Evolutionary conservation across 768 basidiomycete species (phyloP).

Genomic region (Mycena galopus): DNA sequence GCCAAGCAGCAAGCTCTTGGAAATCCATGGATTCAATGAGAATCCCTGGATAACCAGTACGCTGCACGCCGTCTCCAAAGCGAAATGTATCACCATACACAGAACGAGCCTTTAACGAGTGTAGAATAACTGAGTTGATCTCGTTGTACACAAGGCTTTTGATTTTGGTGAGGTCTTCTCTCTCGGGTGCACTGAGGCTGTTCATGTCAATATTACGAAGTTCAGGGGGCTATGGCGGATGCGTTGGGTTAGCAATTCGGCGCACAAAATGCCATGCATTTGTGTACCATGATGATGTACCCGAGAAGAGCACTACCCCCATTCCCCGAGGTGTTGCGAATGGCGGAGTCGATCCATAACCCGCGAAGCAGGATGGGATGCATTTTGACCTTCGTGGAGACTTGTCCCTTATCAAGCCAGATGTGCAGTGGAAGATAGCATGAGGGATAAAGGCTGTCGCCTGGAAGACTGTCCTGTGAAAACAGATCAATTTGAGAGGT

Average conservation of each 20-base stretch:
- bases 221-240: neutral
- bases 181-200: too few relatives aligned
- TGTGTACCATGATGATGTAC: constrained; percentile 33
- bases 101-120: constrained; percentile 11
- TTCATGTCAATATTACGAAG: too few relatives aligned
- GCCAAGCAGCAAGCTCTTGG: constrained; percentile 26
- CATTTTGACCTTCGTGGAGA: constrained; percentile 36
- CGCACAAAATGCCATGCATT: too few relatives aligned
- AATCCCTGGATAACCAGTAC: constrained; percentile 22
- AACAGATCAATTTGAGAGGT: neutral
- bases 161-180: too few relatives aligned
- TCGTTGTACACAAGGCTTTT: neutral
- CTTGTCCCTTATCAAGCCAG: constrained; percentile 39
- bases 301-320: constrained; percentile 33
- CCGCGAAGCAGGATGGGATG: constrained; percentile 36
- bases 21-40: constrained; percentile 31
- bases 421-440: constrained; percentile 33
- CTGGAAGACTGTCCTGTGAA: constrained; percentile 12
- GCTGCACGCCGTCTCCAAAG: constrained; percentile 16
- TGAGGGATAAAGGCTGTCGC: neutral
- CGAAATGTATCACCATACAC: constrained; percentile 9
- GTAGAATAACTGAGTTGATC: constrained; percentile 6
- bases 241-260: too few relatives aligned
- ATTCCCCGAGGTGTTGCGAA: constrained; percentile 40
- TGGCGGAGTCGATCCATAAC: constrained; percentile 30